Evolutionary conservation across 2,329 filamentous ascomycete species (phyloP).

Genomic region (Cercospora sesami): DNA sequence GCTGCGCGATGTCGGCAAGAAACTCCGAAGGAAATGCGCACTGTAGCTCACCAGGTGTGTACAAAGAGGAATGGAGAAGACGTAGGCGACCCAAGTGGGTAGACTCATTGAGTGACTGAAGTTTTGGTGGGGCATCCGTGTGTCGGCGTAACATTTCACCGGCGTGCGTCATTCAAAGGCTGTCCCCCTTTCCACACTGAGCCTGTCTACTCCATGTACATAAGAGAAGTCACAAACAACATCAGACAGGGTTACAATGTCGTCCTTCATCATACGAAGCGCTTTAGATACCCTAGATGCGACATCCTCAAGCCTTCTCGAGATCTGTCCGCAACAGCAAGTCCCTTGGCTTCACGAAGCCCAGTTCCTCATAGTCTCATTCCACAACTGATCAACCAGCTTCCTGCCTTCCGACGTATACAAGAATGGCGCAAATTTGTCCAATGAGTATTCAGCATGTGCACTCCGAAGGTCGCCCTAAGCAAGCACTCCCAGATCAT

Average conservation of each 20-base stretch:
- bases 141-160: not conserved
- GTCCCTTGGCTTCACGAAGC: not conserved
- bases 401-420: not conserved
- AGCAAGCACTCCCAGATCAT: too few species aligned
- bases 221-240: not conserved
- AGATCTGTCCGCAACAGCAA: not conserved
- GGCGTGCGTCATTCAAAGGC: not conserved
- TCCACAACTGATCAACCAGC: not conserved
- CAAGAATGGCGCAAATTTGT: not conserved
- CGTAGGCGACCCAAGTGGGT: not conserved
- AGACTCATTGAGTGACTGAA: constrained; percentile 8
- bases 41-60: not conserved
- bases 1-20: not conserved
- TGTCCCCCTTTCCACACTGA: not conserved
- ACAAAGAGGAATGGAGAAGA: not conserved
- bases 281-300: not conserved
- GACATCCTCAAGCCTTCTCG: not conserved
- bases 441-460: not conserved
- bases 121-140: not conserved
- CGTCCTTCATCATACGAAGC: not conserved
- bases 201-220: too few species aligned
- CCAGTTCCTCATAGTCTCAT: constrained; percentile 4
- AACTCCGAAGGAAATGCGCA: not conserved
- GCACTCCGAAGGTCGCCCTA: too few species aligned
- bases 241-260: not conserved